These are phyloP conservation scores for Tetrahymena elliotti DNA, from an alignment of 73 alveolate genomes.

Conservation along the genomic window DNA sequence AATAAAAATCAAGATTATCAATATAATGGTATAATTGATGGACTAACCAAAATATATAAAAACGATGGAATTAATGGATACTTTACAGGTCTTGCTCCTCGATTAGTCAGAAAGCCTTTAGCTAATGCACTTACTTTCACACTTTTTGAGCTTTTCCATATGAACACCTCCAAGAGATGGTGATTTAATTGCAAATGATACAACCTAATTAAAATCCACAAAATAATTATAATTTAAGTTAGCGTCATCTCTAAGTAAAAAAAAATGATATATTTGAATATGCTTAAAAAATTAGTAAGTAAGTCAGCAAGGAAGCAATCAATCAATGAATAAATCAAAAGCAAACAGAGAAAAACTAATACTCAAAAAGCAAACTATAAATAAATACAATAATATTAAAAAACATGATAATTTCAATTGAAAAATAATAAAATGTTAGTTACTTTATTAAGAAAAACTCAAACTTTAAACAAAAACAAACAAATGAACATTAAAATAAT, in stretches of 20 bases:
- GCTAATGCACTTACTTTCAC: slow-evolving; percentile 29
- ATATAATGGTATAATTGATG: background rate
- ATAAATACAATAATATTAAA: too few species aligned
- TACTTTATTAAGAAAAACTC: too few species aligned
- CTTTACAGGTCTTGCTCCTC: slow-evolving; percentile 19
- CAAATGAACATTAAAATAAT: background rate
- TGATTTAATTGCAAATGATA: background rate
- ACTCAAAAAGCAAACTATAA: too few species aligned
- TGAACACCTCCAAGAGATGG: background rate
- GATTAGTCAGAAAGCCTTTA: slow-evolving; percentile 25
- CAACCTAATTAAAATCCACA: background rate
- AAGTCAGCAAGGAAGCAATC: background rate
- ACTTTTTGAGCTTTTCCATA: slow-evolving; percentile 8
- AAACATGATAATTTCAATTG: too few species aligned
- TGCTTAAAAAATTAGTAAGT: too few species aligned
- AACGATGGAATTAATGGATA: slow-evolving; percentile 28
- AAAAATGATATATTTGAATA: too few species aligned
- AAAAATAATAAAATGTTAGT: too few species aligned
- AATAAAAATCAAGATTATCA: background rate
- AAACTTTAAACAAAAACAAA: background rate
- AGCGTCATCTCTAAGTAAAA: background rate
- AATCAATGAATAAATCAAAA: too few species aligned
- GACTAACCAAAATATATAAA: background rate
- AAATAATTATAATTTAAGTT: too few species aligned
- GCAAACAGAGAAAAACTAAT: too few species aligned